phyloP scores from a whole-genome alignment of 768 basidiomycete species.

The Boletellus ananas region DNA sequence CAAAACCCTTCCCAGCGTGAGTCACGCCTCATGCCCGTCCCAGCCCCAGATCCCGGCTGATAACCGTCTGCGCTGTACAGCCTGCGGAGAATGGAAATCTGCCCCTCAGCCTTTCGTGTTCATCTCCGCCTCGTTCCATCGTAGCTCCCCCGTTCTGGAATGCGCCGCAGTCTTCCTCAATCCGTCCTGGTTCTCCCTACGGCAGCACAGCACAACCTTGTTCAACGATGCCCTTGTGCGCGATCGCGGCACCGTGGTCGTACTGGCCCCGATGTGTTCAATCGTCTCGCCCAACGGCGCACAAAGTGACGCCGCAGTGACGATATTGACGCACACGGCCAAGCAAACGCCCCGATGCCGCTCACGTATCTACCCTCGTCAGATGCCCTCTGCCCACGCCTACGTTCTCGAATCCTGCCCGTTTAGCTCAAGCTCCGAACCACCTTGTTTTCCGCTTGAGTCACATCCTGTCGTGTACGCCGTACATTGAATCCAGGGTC shows the following conservation, averaged over 20 bases:
- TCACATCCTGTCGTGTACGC: slow-evolving; percentile 7
- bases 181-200: slow-evolving; percentile 27
- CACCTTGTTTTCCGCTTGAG: not conserved
- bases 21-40: slow-evolving; percentile 6
- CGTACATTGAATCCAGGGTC: slow-evolving; percentile 22
- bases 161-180: slow-evolving; percentile 11
- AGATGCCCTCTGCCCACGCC: slow-evolving; percentile 29
- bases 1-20: slow-evolving; percentile 1
- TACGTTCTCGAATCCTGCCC: slow-evolving; percentile 13
- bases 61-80: slow-evolving; percentile 4
- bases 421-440: slow-evolving; percentile 20
- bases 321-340: not conserved
- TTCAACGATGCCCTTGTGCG: slow-evolving; percentile 1
- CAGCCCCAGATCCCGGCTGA: slow-evolving; percentile 24
- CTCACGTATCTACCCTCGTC: not conserved
- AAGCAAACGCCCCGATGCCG: slow-evolving; percentile 9
- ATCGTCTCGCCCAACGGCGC: not conserved
- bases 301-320: not conserved
- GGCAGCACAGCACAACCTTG: slow-evolving; percentile 11
- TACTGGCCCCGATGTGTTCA: slow-evolving; percentile 11
- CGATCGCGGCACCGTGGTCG: slow-evolving; percentile 17
- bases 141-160: slow-evolving; percentile 18
- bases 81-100: slow-evolving; percentile 21
- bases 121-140: slow-evolving; percentile 29
- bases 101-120: slow-evolving; percentile 10